Evolutionary conservation across 306 rosid species (phyloP).

Genomic region (Cucumis hystrix): DNA sequence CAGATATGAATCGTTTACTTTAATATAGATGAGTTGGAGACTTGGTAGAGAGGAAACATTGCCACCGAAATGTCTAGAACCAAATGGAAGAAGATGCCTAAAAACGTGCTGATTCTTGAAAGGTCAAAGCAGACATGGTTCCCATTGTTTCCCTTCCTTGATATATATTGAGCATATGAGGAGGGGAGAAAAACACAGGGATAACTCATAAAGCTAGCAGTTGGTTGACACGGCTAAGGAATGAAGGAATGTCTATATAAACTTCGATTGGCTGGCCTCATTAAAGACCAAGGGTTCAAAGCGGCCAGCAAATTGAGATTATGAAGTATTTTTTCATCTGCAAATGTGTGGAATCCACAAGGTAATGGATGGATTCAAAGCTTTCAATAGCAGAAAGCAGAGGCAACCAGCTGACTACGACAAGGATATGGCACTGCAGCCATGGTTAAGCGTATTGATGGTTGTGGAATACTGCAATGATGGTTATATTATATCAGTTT

Average conservation of each 20-base stretch:
- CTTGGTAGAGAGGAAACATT: slow-evolving; percentile 18
- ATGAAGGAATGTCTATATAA: slow-evolving; percentile 28
- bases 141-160: background rate
- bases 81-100: background rate
- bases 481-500: background rate
- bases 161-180: background rate
- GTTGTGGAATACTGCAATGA: slow-evolving; percentile 12
- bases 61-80: background rate
- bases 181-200: slow-evolving; percentile 1
- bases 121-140: background rate
- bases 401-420: background rate
- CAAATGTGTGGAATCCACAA: slow-evolving; percentile 22
- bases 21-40: slow-evolving; percentile 1
- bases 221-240: slow-evolving; percentile 24
- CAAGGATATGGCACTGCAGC: slow-evolving; percentile 14
- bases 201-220: slow-evolving; percentile 22
- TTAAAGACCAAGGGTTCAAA: slow-evolving; percentile 15
- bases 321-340: slow-evolving; percentile 21
- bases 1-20: background rate
- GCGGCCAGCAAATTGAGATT: slow-evolving; percentile 17
- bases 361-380: slow-evolving; percentile 6
- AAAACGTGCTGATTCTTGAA: background rate
- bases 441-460: slow-evolving; percentile 8
- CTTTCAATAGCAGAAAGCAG: slow-evolving; percentile 13
- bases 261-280: slow-evolving; percentile 28